Conservation (phyloP, 2,329 filamentous ascomycete species). For the Xylaria sp. region DNA sequence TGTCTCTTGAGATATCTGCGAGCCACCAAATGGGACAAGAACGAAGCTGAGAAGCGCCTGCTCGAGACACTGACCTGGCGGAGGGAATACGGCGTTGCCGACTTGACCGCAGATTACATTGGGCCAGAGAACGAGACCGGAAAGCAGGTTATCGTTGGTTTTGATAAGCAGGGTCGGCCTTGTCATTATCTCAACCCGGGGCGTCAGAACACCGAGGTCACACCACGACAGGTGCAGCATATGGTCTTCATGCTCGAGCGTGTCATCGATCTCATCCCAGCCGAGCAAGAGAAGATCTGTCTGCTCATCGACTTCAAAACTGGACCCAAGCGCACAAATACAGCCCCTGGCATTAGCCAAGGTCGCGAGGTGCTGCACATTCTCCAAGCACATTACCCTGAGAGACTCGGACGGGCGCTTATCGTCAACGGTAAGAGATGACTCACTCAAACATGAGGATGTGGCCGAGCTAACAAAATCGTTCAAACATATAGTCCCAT, state of each 20-base stretch:
- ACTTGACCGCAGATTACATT: constrained; percentile 83
- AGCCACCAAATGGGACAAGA: constrained; percentile 86
- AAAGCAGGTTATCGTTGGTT: constrained; percentile 90
- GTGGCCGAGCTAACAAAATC: constrained; percentile 21
- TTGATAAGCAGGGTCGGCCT: constrained; percentile 82
- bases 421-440: constrained; percentile 80
- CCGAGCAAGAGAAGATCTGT: constrained; percentile 84
- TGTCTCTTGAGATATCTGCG: constrained; percentile 92
- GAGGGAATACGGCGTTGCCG: constrained; percentile 83
- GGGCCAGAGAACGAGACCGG: constrained; percentile 94
- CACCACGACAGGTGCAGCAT: constrained; percentile 87
- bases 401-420: constrained; percentile 84
- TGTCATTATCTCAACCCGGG: constrained; percentile 91
- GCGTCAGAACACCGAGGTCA: constrained; percentile 88
- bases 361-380: constrained; percentile 87
- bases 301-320: constrained; percentile 92
- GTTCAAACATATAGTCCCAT: no score
- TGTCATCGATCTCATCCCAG: constrained; percentile 83
- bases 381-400: constrained; percentile 93
- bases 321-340: constrained; percentile 72
- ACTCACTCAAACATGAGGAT: not conserved
- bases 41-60: constrained; percentile 78
- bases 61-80: constrained; percentile 85
- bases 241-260: constrained; percentile 96
- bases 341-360: constrained; percentile 72